Percentiles rank a stretch among this genome's conserved stretches.
phyloP scores from a whole-genome alignment of 768 basidiomycete species.

The Hypsizygus marmoreus region DNA sequence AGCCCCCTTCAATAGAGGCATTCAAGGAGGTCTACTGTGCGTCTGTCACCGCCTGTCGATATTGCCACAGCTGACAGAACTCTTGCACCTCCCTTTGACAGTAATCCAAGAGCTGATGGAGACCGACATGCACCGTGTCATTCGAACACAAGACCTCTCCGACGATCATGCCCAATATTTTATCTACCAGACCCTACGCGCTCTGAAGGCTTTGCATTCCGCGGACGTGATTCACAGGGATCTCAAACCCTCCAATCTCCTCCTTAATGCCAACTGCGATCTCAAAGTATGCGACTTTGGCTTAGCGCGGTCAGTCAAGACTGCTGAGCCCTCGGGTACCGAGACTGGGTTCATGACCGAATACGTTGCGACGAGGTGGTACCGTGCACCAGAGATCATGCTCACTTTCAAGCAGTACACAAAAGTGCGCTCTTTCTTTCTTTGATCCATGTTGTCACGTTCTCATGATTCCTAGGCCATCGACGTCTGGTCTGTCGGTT shows the following conservation, averaged over 20 bases:
- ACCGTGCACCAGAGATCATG: conserved; percentile 99
- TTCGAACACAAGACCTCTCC: conserved; percentile 90
- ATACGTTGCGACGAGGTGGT: conserved; percentile 99
- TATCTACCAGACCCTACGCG: conserved; percentile 92
- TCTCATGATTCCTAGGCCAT: conserved; percentile 55
- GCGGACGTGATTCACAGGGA: conserved; percentile 97
- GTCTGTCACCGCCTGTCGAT: conserved; percentile 24
- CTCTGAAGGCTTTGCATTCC: conserved; percentile 93
- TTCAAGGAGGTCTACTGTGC: conserved; percentile 86
- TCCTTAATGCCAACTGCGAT: conserved; percentile 97
- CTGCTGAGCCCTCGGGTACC: conserved; percentile 81
- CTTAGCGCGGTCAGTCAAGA: conserved; percentile 85
- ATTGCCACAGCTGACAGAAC: background rate
- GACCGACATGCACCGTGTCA: conserved; percentile 96
- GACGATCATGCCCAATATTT: conserved; percentile 97
- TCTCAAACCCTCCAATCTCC: conserved; percentile 94
- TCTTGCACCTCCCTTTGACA: conserved; percentile 26
- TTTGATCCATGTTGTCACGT: conserved; percentile 8
- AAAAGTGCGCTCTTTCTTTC: conserved; percentile 48
- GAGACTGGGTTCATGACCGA: conserved; percentile 93
- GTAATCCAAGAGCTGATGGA: conserved; percentile 94
- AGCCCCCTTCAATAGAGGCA: conserved; percentile 73
- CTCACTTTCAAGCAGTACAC: conserved; percentile 99
- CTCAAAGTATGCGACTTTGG: conserved; percentile 97
- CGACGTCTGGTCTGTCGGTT: conserved; percentile 86